These are phyloP conservation scores for Quercus bicolor DNA, from an alignment of 306 rosid species.

Conservation along the genomic window DNA sequence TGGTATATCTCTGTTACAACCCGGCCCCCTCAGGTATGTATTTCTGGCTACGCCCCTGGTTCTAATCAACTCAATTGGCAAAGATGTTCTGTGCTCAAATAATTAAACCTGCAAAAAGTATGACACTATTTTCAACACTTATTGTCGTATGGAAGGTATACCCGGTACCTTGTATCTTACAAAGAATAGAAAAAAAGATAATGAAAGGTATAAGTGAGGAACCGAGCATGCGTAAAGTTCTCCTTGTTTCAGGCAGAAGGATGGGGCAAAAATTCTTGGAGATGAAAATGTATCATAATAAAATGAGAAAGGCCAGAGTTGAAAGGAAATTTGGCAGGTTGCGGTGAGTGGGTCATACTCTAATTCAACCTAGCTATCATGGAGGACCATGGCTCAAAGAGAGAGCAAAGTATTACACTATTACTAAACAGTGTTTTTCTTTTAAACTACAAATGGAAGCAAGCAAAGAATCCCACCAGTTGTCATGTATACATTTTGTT, in stretches of 20 bases:
- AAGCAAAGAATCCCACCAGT: slow-evolving; percentile 4
- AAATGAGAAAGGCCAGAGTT: neutral
- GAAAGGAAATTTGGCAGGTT: neutral
- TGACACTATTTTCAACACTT: too few species aligned
- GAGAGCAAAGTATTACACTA: neutral
- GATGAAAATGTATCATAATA: neutral
- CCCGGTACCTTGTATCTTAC: neutral
- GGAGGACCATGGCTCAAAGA: too few species aligned
- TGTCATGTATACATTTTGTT: slow-evolving; percentile 16
- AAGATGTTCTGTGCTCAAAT: too few species aligned
- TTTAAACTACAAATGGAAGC: neutral
- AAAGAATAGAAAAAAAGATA: neutral
- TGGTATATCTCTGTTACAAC: too few species aligned
- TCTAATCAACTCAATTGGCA: too few species aligned
- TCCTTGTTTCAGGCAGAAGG: neutral
- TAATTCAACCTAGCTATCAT: too few species aligned
- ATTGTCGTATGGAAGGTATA: neutral
- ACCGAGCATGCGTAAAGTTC: neutral
- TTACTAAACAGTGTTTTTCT: neutral
- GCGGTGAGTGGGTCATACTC: too few species aligned
- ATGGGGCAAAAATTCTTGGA: neutral
- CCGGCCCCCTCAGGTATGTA: too few species aligned
- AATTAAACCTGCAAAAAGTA: too few species aligned
- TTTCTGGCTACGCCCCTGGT: too few species aligned
- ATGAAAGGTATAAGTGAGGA: neutral